Evolutionary conservation across 2,329 filamentous ascomycete genomes (phyloP), one percentile per base, ranked within the genome.

Genomic region (Colletotrichum plurivorum): DNA sequence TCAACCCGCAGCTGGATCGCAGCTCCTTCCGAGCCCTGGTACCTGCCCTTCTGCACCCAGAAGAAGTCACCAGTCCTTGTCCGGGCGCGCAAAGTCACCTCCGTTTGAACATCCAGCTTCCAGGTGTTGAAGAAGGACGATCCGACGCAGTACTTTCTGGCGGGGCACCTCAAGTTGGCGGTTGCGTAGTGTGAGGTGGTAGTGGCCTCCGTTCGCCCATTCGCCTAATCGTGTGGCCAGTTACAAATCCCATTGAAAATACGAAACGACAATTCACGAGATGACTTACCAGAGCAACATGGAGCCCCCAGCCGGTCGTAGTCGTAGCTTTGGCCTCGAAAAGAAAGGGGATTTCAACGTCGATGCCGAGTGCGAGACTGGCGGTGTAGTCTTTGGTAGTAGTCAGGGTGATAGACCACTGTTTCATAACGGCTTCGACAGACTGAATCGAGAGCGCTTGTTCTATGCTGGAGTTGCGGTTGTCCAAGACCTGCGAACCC

Each of bases 1-100:
- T 67, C 61, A 20, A 71, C 56, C 15, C 52, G 60, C 15, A 66
- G 60, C 52, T 69, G 69, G 66, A 71, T n/a, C n/a, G n/a, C n/a
- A n/a, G n/a, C n/a, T n/a, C n/a, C n/a, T 52, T 64, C 67, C 12
- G 67, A 55, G 13, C 63, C 63, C 4, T 55, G 62, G 56, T 62
- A 65, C 0, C 18, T 46, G 8, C 68, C 70, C 41, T 43, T 43
- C 41, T 43, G 41, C 16, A 43, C 13, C 41, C 41, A 43, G 41
- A 43, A 43, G 41, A 43, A 43, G 41, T 43, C 41, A 5, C 41
- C 41, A 8, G 13, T 43, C 41, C 16, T 43, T 2, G 41, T 43
- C 41, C 16, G 13, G 13, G 41, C 41, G 16, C 41, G 41, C 8
- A 67, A 39, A 0, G 67, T 71, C 1, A 63, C 67, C 2, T 63